Percentiles rank a stretch among this genome's conserved stretches.
phyloP scores from a whole-genome alignment of 1,284 basidiomycete species.

The Rhodotorula sp. region DNA sequence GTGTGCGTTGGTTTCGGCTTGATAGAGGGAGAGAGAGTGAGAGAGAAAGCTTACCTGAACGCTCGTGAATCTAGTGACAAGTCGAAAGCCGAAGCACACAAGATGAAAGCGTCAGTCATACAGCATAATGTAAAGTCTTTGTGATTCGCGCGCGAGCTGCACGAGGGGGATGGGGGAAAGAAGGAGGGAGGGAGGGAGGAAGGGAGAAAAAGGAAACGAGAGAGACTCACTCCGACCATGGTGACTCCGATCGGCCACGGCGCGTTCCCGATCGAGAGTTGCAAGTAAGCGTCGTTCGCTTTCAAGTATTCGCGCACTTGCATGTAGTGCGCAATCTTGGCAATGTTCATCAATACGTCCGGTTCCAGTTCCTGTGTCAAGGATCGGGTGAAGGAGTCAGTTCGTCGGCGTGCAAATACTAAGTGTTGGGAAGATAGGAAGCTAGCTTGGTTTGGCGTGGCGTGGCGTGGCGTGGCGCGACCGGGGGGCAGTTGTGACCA shows the following conservation, averaged over 20 bases:
- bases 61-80: conserved; percentile 21
- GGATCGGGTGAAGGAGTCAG: too few species aligned
- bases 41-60: neutral
- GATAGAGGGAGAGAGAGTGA: neutral
- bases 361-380: conserved; percentile 70
- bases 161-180: too few species aligned
- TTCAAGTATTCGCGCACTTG: conserved; percentile 89
- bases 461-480: too few species aligned
- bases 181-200: neutral
- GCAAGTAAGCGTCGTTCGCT: conserved; percentile 95
- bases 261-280: conserved; percentile 94
- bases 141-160: too few species aligned
- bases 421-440: too few species aligned
- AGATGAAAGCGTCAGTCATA: neutral
- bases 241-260: conserved; percentile 99
- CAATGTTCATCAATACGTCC: conserved; percentile 82
- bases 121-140: too few species aligned
- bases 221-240: conserved; percentile 71
- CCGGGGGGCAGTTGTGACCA: too few species aligned
- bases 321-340: conserved; percentile 95
- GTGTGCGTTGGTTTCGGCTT: neutral
- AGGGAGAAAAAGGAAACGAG: neutral
- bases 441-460: too few species aligned
- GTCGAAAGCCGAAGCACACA: neutral
- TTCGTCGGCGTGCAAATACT: too few species aligned